A percentile compares a stretch with the other conserved stretches of the same genome.
These are phyloP conservation scores for Citeromyces hawaiiensis DNA, from an alignment of 1,139 yeast species.

Conservation along the genomic window DNA sequence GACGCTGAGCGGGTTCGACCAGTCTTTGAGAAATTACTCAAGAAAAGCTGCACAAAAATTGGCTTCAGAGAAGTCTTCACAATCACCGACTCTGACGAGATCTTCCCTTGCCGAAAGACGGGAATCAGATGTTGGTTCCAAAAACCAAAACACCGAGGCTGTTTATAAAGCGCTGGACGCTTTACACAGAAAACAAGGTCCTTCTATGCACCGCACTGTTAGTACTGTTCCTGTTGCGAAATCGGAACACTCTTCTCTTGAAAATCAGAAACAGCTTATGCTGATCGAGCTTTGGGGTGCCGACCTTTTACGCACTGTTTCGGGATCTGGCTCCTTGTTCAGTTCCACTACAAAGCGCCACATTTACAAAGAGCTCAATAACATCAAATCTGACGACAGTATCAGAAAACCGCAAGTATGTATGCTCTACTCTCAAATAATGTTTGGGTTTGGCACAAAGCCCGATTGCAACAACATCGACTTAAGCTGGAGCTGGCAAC, in stretches of 20 bases:
- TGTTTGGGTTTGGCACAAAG: not conserved
- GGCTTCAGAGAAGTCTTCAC: not conserved
- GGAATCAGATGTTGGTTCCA: too few species aligned
- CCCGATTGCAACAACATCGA: slow-evolving; percentile 5
- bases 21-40: not conserved
- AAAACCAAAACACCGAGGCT: not conserved
- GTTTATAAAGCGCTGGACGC: slow-evolving; percentile 1
- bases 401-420: slow-evolving; percentile 2
- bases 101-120: too few species aligned
- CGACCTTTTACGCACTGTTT: slow-evolving; percentile 12
- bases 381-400: not conserved
- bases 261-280: slow-evolving; percentile 2
- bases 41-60: slow-evolving; percentile 5
- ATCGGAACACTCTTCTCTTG: not conserved
- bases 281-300: slow-evolving; percentile 15
- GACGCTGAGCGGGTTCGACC: not conserved
- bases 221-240: not conserved
- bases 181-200: not conserved
- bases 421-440: slow-evolving; percentile 2
- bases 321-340: slow-evolving; percentile 6
- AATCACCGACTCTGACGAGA: not conserved
- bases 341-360: slow-evolving; percentile 1
- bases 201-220: not conserved
- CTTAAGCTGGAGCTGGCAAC: slow-evolving; percentile 13
- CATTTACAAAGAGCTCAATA: not conserved